phyloP scores from a whole-genome alignment of 768 basidiomycete species.

The Sporobolomyces phaffii region DNA sequence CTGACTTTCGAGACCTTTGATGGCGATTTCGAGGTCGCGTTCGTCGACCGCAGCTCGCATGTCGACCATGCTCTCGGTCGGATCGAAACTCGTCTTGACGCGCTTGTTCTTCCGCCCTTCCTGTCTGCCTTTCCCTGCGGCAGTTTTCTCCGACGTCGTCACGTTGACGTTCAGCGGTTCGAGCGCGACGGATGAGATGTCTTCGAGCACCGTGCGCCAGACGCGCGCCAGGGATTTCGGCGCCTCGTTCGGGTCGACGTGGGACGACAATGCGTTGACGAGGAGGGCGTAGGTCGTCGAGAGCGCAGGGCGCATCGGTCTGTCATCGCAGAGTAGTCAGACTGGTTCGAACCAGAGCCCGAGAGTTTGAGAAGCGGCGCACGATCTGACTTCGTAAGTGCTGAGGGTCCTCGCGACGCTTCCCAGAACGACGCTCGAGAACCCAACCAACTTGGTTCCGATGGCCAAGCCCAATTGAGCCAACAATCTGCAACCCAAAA shows the following conservation, averaged over 20 bases:
- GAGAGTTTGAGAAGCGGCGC: neutral
- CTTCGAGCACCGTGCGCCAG: constrained; percentile 33
- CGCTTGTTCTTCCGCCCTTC: constrained; percentile 33
- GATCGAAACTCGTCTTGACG: constrained; percentile 29
- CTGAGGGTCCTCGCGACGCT: constrained; percentile 14
- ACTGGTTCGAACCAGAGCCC: neutral
- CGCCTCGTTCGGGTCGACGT: constrained; percentile 32
- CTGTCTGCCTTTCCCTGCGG: neutral
- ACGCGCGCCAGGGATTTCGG: constrained; percentile 33
- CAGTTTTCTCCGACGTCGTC: neutral
- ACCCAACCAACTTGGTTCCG: constrained; percentile 1
- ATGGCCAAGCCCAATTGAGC: constrained; percentile 19
- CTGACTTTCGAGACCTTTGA: constrained; percentile 27
- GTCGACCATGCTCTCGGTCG: constrained; percentile 27
- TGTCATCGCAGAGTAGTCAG: neutral
- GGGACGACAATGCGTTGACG: constrained; percentile 6
- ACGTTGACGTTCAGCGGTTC: constrained; percentile 24
- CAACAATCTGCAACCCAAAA: constrained; percentile 19
- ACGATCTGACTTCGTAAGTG: constrained; percentile 19
- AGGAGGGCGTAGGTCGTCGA: constrained; percentile 23
- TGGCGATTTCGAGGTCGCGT: constrained; percentile 21
- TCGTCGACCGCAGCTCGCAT: constrained; percentile 14
- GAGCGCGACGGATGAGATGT: constrained; percentile 28
- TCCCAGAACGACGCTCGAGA: constrained; percentile 2
- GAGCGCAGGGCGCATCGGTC: constrained; percentile 30